Evolutionary conservation across 768 basidiomycete species (phyloP).

Genomic region (Tricholoma hemisulphureum): DNA sequence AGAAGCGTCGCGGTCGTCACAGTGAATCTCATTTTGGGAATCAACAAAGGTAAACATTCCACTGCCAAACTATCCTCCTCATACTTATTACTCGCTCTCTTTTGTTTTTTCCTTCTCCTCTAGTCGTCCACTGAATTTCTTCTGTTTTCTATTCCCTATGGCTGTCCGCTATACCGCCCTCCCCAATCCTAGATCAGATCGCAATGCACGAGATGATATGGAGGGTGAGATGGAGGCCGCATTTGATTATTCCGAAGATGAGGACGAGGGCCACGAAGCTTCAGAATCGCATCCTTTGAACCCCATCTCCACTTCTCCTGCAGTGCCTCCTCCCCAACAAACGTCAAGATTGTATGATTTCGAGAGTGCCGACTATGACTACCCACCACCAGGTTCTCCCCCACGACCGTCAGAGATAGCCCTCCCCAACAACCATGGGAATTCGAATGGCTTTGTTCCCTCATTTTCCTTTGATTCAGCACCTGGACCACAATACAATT

Average conservation of each 20-base stretch:
- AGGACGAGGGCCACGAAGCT: constrained; percentile 51
- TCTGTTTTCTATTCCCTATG: constrained; percentile 28
- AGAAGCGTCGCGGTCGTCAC: constrained; percentile 10
- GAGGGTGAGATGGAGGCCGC: constrained; percentile 77
- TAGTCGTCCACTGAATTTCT: constrained; percentile 3
- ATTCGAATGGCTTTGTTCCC: constrained; percentile 72
- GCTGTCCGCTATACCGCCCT: constrained; percentile 68
- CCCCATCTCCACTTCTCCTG: constrained; percentile 35
- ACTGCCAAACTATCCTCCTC: too few relatives aligned
- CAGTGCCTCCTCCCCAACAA: constrained; percentile 23
- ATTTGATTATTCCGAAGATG: constrained; percentile 77
- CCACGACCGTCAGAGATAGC: constrained; percentile 62
- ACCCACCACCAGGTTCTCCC: constrained; percentile 82
- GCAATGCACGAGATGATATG: constrained; percentile 42
- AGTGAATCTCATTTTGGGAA: constrained; percentile 2
- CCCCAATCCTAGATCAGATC: constrained; percentile 47
- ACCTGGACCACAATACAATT: constrained; percentile 39
- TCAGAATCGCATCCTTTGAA: constrained; percentile 55
- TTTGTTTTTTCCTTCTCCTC: constrained; percentile 15
- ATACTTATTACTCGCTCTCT: neutral
- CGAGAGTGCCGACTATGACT: constrained; percentile 75
- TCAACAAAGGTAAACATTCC: neutral
- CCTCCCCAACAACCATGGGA: constrained; percentile 69
- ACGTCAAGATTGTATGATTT: constrained; percentile 67
- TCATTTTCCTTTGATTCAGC: constrained; percentile 36